phyloP scores from a whole-genome alignment of 1,284 basidiomycete species.

The Sporisorium reilianum region DNA sequence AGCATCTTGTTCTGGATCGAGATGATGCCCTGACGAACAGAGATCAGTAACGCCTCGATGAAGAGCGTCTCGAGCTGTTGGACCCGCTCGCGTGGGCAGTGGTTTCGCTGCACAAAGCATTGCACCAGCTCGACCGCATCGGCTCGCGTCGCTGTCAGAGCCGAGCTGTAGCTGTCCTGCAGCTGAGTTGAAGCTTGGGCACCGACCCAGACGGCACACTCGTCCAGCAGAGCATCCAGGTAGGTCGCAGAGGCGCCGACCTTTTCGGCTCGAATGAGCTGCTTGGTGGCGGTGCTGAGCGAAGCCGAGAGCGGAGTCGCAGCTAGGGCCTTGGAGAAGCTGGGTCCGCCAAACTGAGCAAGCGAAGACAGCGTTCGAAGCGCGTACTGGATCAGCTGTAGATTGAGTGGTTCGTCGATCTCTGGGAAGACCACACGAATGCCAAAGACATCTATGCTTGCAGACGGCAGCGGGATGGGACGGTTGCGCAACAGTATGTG shows the following conservation, averaged over 20 bases:
- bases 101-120: slow-evolving; percentile 81
- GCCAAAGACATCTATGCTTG: slow-evolving; percentile 9
- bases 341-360: slow-evolving; percentile 86
- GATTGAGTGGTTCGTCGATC: slow-evolving; percentile 83
- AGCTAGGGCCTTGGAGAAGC: slow-evolving; percentile 73
- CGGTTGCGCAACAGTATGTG: slow-evolving; percentile 35
- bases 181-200: slow-evolving; percentile 26
- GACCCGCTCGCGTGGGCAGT: slow-evolving; percentile 76
- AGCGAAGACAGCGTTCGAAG: slow-evolving; percentile 83
- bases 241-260: slow-evolving; percentile 15
- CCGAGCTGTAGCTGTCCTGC: neutral
- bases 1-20: slow-evolving; percentile 80
- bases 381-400: slow-evolving; percentile 76
- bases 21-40: slow-evolving; percentile 73
- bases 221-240: slow-evolving; percentile 44
- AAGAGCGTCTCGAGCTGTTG: slow-evolving; percentile 75
- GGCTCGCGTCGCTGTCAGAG: slow-evolving; percentile 74
- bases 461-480: slow-evolving; percentile 1
- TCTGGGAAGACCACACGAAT: slow-evolving; percentile 46
- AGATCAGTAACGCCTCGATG: slow-evolving; percentile 80
- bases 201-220: slow-evolving; percentile 38
- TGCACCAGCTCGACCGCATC: slow-evolving; percentile 84
- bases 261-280: slow-evolving; percentile 15
- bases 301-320: slow-evolving; percentile 25
- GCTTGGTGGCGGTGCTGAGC: slow-evolving; percentile 29